Conservation (phyloP, 768 basidiomycete genomes). For the Naganishia onofrii region DNA sequence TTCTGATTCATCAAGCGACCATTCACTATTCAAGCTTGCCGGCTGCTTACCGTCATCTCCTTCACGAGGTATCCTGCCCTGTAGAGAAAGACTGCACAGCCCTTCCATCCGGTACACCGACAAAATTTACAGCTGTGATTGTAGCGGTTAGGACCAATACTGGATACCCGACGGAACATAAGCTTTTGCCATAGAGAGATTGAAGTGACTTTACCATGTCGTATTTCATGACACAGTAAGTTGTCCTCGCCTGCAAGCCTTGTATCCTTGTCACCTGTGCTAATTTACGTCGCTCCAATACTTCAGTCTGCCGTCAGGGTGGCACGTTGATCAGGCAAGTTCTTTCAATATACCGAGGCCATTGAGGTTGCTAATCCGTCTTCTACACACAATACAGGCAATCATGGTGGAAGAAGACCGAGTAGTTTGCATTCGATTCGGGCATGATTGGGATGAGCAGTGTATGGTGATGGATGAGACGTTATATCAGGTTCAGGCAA, state of each 20-base stretch:
- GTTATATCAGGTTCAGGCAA: conserved; percentile 83
- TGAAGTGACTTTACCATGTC: conserved; percentile 41
- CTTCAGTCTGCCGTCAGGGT: conserved; percentile 56
- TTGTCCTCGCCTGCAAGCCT: neutral
- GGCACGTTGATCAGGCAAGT: conserved; percentile 82
- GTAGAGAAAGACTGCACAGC: no score
- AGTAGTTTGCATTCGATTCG: conserved; percentile 89
- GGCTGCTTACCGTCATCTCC: no score
- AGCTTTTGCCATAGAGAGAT: neutral
- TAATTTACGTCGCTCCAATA: neutral
- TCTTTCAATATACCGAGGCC: neutral
- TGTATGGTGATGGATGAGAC: conserved; percentile 99
- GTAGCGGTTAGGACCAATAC: neutral
- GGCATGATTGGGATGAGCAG: conserved; percentile 85
- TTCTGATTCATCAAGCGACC: no score
- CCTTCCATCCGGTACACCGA: neutral
- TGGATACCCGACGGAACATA: neutral
- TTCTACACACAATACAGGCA: conserved; percentile 56
- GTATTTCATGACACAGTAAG: conserved; percentile 53
- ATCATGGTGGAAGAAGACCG: conserved; percentile 98
- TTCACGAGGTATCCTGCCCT: no score
- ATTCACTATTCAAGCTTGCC: no score
- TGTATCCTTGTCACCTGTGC: neutral
- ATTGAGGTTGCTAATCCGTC: neutral
- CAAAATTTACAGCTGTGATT: no score